Percentiles rank a stretch among this genome's conserved stretches.
phyloP scores from a whole-genome alignment of 163 green algal species.

The Chloromonas sp. region DNA sequence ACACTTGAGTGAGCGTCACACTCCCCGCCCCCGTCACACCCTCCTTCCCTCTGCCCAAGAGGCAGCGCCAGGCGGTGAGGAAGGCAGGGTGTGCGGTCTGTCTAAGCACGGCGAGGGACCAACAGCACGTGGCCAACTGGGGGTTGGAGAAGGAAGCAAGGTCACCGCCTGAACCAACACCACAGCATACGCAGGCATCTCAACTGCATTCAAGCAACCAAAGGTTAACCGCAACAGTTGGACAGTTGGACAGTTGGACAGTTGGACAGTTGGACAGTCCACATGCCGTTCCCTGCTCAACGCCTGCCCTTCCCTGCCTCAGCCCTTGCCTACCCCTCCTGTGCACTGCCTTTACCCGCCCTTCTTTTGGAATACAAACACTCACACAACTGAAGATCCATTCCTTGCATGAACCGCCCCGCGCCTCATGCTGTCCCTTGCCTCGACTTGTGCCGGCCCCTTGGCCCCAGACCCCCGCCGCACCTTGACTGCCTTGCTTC shows the following conservation, averaged over 20 bases:
- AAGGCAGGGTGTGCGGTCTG: not conserved
- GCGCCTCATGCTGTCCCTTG: not conserved
- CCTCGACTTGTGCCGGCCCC: not conserved
- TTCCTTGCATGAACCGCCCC: not conserved
- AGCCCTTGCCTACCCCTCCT: too few species aligned
- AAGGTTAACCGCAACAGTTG: too few species aligned
- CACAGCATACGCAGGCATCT: not conserved
- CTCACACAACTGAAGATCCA: not conserved
- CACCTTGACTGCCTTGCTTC: too few species aligned
- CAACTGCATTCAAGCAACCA: too few species aligned
- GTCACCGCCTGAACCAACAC: not conserved
- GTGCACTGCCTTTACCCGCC: not conserved
- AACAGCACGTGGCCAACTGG: not conserved
- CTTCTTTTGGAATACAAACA: not conserved
- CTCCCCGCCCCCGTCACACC: not conserved
- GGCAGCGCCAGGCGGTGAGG: not conserved
- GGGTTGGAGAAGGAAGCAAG: not conserved
- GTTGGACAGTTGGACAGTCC: too few species aligned
- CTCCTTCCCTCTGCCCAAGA: not conserved
- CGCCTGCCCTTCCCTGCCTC: too few species aligned
- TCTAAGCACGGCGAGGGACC: not conserved
- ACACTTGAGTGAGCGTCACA: not conserved
- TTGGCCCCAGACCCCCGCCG: too few species aligned
- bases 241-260: too few species aligned
- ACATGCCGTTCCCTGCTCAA: too few species aligned